Evolutionary conservation across 768 basidiomycete genomes (phyloP).

Genomic region (Mrakia blollopis): DNA sequence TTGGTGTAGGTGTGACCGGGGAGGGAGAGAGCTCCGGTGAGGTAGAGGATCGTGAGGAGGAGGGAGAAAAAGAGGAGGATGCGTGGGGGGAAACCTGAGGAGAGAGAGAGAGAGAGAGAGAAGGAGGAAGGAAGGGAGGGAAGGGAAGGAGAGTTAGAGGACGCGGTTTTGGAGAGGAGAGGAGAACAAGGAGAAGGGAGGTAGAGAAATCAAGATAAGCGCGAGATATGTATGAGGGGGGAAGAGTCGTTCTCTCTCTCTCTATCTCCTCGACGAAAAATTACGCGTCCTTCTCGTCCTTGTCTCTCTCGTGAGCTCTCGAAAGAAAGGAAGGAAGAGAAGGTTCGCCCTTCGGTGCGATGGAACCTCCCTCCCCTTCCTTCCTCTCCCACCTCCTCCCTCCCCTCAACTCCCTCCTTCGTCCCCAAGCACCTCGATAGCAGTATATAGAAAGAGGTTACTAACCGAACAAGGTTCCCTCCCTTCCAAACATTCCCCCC

Average conservation of each 20-base stretch:
- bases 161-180: not conserved
- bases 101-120: too few species aligned
- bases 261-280: too few species aligned
- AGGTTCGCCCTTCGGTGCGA: not conserved
- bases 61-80: conserved; percentile 31
- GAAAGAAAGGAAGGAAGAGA: not conserved
- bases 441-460: not conserved
- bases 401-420: too few species aligned
- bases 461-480: conserved; percentile 25
- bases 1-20: not conserved
- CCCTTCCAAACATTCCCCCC: conserved; percentile 18
- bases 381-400: not conserved
- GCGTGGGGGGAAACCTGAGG: conserved; percentile 29
- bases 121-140: not conserved
- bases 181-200: not conserved
- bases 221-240: too few species aligned
- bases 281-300: too few species aligned
- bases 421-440: too few species aligned
- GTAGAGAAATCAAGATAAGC: not conserved
- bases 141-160: not conserved
- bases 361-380: not conserved
- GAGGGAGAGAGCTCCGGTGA: conserved; percentile 26
- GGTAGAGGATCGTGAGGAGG: conserved; percentile 31
- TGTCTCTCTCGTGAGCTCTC: not conserved
- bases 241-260: too few species aligned